These are phyloP conservation scores for Oryza rufipogon DNA, from an alignment of 176 grass and related monocot species.

Conservation along the genomic window DNA sequence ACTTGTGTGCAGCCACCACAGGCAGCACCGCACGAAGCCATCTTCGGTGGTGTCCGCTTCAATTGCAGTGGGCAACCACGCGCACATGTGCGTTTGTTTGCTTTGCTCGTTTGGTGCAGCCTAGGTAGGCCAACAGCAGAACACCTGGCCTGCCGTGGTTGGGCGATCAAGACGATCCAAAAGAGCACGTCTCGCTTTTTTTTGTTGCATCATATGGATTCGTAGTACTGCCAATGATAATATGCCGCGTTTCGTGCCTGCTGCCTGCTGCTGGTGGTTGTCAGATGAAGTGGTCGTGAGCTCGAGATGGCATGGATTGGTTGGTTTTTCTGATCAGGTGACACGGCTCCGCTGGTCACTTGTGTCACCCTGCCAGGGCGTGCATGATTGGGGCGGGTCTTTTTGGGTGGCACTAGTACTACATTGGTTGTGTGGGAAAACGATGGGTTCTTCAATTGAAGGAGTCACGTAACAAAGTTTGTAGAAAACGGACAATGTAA, in stretches of 20 bases:
- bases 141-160: constrained; percentile 12
- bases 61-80: no score
- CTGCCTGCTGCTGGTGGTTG: neutral
- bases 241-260: neutral
- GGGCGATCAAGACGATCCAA: neutral
- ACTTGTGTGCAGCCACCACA: neutral
- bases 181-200: neutral
- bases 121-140: neutral
- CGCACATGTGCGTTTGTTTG: neutral
- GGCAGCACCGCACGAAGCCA: neutral
- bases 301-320: no score
- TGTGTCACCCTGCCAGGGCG: neutral
- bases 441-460: neutral
- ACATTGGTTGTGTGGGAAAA: neutral
- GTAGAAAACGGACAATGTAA: no score
- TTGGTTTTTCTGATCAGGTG: neutral
- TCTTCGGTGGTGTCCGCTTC: no score
- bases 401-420: neutral
- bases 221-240: neutral
- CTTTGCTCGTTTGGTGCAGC: neutral
- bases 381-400: neutral
- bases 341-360: no score
- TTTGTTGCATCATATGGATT: neutral
- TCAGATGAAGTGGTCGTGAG: no score
- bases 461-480: no score